Percentiles rank a stretch among this genome's conserved stretches.
Conservation (phyloP, 495 filamentous ascomycete species). For the Bacidia gigantensis region DNA sequence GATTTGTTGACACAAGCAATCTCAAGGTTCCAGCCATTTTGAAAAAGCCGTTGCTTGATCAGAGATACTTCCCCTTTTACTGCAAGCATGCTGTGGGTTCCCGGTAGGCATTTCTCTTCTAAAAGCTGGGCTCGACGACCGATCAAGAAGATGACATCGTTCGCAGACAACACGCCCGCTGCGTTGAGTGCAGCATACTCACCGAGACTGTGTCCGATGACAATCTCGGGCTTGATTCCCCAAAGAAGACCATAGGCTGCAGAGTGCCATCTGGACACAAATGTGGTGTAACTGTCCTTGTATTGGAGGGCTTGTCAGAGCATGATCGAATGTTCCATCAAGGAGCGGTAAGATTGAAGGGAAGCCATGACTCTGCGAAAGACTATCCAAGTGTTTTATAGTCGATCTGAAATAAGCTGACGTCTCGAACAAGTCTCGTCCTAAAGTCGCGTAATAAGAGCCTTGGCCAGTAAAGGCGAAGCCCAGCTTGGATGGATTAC, state of each 20-base stretch:
- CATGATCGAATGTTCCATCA: slow-evolving; percentile 6
- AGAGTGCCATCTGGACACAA: slow-evolving; percentile 57
- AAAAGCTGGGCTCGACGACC: slow-evolving; percentile 54
- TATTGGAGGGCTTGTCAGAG: slow-evolving; percentile 12
- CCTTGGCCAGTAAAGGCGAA: slow-evolving; percentile 63
- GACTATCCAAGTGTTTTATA: slow-evolving; percentile 20
- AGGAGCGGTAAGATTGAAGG: slow-evolving; percentile 22
- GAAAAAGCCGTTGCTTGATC: not conserved
- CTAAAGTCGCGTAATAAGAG: slow-evolving; percentile 34
- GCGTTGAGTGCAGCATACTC: slow-evolving; percentile 65
- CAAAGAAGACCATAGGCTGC: slow-evolving; percentile 53
- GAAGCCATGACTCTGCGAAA: slow-evolving; percentile 24
- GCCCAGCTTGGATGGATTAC: slow-evolving; percentile 25
- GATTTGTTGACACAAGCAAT: slow-evolving; percentile 52
- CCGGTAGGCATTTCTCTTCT: slow-evolving; percentile 43
- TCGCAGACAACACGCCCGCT: slow-evolving; percentile 54
- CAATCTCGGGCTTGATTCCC: slow-evolving; percentile 51
- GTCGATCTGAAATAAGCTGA: slow-evolving; percentile 18
- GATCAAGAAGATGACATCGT: slow-evolving; percentile 56
- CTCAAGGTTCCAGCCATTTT: slow-evolving; percentile 14
- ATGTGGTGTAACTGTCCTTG: slow-evolving; percentile 53
- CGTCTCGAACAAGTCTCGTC: slow-evolving; percentile 19
- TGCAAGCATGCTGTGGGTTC: slow-evolving; percentile 44
- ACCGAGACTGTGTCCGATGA: slow-evolving; percentile 60
- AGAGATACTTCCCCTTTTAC: slow-evolving; percentile 20